Evolutionary conservation across 305 asterid genomes (phyloP), one percentile per base, ranked within the genome.

Genomic region (Fraxinus xanthoxyloides): DNA sequence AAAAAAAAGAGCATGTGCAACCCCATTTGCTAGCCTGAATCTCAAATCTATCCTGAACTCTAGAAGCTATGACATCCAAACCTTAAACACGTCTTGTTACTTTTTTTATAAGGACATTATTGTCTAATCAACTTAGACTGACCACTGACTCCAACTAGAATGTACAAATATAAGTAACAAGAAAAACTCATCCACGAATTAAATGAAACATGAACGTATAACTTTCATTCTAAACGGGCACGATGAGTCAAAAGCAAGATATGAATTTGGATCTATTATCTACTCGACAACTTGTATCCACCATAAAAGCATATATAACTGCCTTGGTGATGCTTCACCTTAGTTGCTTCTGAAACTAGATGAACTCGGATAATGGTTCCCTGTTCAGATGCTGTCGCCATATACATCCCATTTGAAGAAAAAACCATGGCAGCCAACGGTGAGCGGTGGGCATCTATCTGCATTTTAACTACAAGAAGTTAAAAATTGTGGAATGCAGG

Each of bases 281-380:
- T 30, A 69, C 75, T 30, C 4, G 75, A 34, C 40, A 38, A 35
- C 24, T 65, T 31, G 48, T 72, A 43, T 46, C 4, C 46, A 32
- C 15, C 69, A 1, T 8, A 65, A 35, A 32, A 48, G 36, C 76
- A 23, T 31, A 12, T 48, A 43, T 10, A 40, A 56, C 78, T 23
- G 79, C 81, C 34, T 48, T 76, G 65, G 34, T 35, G 81, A 54
- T 80, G 80, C 48, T 84, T 89, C 86, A 95, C 99, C 99, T 95
- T 89, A 77, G 98, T 89, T 76, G 97, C 97, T 63, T 92, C 95
- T 30, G 97, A 92, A 83, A 95, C 89, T 46, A 91, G 93, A 87
- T 95, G 97, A 89, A 95, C 93, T 87, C 98, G 91, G 87, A 95
- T 87, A 78, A 95, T 91, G 82, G 99, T 95, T 82, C 99, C 99